Conservation (phyloP, 345 rosid genomes). For the rapeseed (Brassica napus) region DNA sequence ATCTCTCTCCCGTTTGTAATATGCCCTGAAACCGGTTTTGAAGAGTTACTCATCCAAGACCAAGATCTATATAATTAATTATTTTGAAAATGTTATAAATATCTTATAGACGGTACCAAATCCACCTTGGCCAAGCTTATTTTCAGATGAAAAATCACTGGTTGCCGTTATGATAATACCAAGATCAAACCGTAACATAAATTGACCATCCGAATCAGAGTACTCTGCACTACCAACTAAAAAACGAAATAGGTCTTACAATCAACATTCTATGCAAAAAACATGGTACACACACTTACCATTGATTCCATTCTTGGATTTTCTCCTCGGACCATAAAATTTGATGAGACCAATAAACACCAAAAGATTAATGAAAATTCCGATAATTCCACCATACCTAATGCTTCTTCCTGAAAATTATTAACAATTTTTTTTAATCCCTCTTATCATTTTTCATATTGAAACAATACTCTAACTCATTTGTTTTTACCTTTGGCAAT, state of each 20-base stretch:
- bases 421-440: neutral
- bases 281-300: neutral
- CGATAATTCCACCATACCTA: neutral
- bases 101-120: neutral
- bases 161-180: neutral
- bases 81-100: neutral
- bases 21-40: neutral
- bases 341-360: neutral
- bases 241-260: neutral
- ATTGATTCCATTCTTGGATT: neutral
- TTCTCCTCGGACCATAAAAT: neutral
- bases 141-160: neutral
- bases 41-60: neutral
- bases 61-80: neutral
- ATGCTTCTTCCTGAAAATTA: neutral
- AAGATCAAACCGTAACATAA: neutral
- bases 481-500: too few species aligned
- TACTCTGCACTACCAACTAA: conserved; percentile 2
- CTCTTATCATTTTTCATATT: neutral
- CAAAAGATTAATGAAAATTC: neutral
- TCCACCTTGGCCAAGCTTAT: neutral
- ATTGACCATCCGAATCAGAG: neutral
- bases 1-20: conserved; percentile 32
- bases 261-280: neutral
- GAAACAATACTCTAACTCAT: too few species aligned